phyloP scores from a whole-genome alignment of 139 green algal species.

The Gonium pectorale region DNA sequence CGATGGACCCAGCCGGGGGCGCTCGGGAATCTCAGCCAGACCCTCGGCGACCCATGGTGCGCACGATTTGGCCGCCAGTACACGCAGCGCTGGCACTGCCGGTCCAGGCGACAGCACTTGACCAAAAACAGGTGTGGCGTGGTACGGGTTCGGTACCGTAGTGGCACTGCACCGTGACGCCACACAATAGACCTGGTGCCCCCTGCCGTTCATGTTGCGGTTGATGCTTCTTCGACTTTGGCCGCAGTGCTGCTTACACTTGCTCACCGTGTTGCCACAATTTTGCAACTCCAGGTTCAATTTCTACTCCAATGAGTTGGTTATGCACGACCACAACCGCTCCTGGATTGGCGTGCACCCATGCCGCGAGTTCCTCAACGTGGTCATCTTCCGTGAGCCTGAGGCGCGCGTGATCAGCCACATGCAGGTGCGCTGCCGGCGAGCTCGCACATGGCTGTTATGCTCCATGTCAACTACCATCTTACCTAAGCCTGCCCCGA shows the following conservation, averaged over 20 bases:
- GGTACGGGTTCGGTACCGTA: too few relatives aligned
- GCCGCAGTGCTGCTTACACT: too few relatives aligned
- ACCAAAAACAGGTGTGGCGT: slow-evolving; percentile 7
- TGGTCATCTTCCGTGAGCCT: slow-evolving; percentile 43
- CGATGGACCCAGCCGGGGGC: slow-evolving; percentile 13
- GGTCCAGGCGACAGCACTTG: not conserved
- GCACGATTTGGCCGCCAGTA: slow-evolving; percentile 25
- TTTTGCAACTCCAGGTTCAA: slow-evolving; percentile 8
- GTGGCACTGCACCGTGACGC: too few relatives aligned
- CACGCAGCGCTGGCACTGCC: slow-evolving; percentile 11
- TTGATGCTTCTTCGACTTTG: too few relatives aligned
- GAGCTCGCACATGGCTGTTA: too few relatives aligned
- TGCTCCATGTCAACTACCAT: too few relatives aligned
- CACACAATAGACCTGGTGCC: too few relatives aligned
- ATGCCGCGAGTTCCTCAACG: slow-evolving; percentile 44
- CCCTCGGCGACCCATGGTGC: slow-evolving; percentile 35
- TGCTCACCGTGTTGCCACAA: too few relatives aligned
- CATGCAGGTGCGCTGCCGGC: slow-evolving; percentile 40
- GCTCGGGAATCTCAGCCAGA: slow-evolving; percentile 1
- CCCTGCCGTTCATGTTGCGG: too few relatives aligned
- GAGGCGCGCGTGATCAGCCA: slow-evolving; percentile 7
- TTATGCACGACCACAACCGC: slow-evolving; percentile 45
- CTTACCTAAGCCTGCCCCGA: too few relatives aligned
- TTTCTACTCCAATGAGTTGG: slow-evolving; percentile 44
- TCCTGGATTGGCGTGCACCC: slow-evolving; percentile 28